These are phyloP conservation scores for Nakazawaea populi DNA, from an alignment of 805 yeast genomes.

Conservation along the genomic window DNA sequence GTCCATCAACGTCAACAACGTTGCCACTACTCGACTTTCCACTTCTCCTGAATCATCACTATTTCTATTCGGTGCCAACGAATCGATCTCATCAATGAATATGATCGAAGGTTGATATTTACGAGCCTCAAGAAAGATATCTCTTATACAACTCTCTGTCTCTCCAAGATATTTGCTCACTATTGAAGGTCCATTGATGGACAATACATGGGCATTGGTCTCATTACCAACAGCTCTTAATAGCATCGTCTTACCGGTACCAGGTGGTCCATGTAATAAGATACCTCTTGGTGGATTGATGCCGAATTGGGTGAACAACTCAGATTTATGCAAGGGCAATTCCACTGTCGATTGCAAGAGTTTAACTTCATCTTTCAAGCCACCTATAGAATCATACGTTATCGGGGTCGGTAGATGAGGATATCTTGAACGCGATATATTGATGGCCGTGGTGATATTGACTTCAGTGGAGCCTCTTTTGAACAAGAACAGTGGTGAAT, in stretches of 20 bases:
- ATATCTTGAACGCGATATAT: constrained; percentile 31
- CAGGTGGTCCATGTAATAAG: constrained; percentile 93
- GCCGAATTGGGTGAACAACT: constrained; percentile 75
- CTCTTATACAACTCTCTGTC: constrained; percentile 81
- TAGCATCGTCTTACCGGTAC: constrained; percentile 93
- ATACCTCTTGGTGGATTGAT: constrained; percentile 91
- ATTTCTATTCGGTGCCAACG: constrained; percentile 79
- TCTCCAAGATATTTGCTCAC: constrained; percentile 93
- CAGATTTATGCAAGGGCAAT: constrained; percentile 75
- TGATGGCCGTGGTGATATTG: not conserved
- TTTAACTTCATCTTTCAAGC: constrained; percentile 59
- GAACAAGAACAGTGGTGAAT: constrained; percentile 45
- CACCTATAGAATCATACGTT: constrained; percentile 65
- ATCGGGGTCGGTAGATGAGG: constrained; percentile 33
- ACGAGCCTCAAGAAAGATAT: constrained; percentile 77
- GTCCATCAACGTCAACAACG: constrained; percentile 77
- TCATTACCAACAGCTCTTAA: constrained; percentile 77
- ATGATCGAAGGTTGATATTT: constrained; percentile 83
- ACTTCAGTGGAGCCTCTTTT: constrained; percentile 21
- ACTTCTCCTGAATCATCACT: constrained; percentile 87
- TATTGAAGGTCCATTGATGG: constrained; percentile 86
- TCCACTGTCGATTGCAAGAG: constrained; percentile 62
- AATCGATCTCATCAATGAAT: constrained; percentile 90
- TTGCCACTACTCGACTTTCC: constrained; percentile 86
- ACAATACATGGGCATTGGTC: constrained; percentile 74